These are phyloP conservation scores for Coccinonectria pachysandricola DNA, from an alignment of 2,329 filamentous ascomycete species.

Conservation along the genomic window DNA sequence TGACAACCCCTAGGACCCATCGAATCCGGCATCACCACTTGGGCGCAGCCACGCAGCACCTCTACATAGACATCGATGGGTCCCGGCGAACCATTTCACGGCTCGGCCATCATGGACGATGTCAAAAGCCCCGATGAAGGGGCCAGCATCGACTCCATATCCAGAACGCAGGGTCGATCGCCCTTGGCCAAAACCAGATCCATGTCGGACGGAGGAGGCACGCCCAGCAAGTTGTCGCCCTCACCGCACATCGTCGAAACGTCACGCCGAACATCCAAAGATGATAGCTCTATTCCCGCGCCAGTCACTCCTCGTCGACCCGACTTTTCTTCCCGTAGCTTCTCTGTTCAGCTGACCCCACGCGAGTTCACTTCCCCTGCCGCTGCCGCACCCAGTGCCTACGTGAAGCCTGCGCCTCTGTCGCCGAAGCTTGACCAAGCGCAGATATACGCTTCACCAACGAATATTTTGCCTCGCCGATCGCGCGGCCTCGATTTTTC, in stretches of 20 bases:
- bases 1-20: too few relatives aligned
- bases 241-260: constrained; percentile 47
- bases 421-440: constrained; percentile 80
- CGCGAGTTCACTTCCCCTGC: constrained; percentile 28
- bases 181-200: constrained; percentile 48
- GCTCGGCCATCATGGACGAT: constrained; percentile 26
- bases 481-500: constrained; percentile 91
- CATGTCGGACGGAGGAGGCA: constrained; percentile 52
- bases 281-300: constrained; percentile 39
- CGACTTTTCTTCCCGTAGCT: constrained; percentile 49
- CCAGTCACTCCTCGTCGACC: constrained; percentile 67
- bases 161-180: constrained; percentile 21
- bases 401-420: constrained; percentile 52
- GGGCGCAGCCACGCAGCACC: too few relatives aligned
- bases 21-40: too few relatives aligned
- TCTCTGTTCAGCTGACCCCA: constrained; percentile 33
- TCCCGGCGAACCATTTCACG: too few relatives aligned
- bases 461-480: constrained; percentile 77
- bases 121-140: constrained; percentile 9
- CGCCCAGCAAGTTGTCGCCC: constrained; percentile 45
- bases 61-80: too few relatives aligned
- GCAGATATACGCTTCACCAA: constrained; percentile 77
- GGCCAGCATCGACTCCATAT: constrained; percentile 5
- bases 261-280: constrained; percentile 49
- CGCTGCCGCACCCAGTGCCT: constrained; percentile 23